These are phyloP conservation scores for Lodderomyces metapsilosis DNA, from an alignment of 1,139 yeast species.

Conservation along the genomic window DNA sequence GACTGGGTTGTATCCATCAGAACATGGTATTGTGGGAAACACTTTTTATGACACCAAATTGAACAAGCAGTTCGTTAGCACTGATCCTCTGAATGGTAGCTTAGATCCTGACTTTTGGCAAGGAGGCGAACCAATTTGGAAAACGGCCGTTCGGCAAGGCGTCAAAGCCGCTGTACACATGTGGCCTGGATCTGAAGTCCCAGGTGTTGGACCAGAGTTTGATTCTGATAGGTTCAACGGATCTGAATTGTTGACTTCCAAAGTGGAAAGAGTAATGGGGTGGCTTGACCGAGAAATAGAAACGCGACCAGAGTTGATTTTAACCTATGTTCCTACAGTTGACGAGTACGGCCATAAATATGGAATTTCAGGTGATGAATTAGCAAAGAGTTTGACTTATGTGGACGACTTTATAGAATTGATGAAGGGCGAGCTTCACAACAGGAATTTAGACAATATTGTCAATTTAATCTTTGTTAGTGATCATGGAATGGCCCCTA, in stretches of 20 bases:
- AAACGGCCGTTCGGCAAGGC: conserved; percentile 66
- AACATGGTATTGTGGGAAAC: conserved; percentile 88
- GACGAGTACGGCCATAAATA: conserved; percentile 71
- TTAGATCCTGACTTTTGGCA: conserved; percentile 68
- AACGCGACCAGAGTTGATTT: conserved; percentile 71
- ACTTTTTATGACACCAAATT: conserved; percentile 67
- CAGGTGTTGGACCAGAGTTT: conserved; percentile 45
- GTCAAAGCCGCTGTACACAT: conserved; percentile 79
- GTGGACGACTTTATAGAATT: conserved; percentile 66
- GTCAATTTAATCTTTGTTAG: conserved; percentile 78
- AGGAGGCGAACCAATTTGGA: conserved; percentile 90
- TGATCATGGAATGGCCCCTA: conserved; percentile 95
- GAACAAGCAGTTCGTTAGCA: conserved; percentile 60
- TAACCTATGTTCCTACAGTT: conserved; percentile 78
- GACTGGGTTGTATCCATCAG: conserved; percentile 80
- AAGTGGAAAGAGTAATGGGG: conserved; percentile 53
- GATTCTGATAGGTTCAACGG: conserved; percentile 65
- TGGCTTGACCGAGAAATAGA: conserved; percentile 64
- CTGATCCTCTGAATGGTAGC: conserved; percentile 56
- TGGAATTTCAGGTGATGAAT: conserved; percentile 64
- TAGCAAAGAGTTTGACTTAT: conserved; percentile 52
- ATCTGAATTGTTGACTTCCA: conserved; percentile 56
- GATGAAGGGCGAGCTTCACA: conserved; percentile 45
- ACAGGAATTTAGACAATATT: conserved; percentile 58
- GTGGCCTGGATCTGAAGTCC: conserved; percentile 95